These are phyloP conservation scores for Lumnitzera racemosa DNA, from an alignment of 345 rosid species.

Conservation along the genomic window DNA sequence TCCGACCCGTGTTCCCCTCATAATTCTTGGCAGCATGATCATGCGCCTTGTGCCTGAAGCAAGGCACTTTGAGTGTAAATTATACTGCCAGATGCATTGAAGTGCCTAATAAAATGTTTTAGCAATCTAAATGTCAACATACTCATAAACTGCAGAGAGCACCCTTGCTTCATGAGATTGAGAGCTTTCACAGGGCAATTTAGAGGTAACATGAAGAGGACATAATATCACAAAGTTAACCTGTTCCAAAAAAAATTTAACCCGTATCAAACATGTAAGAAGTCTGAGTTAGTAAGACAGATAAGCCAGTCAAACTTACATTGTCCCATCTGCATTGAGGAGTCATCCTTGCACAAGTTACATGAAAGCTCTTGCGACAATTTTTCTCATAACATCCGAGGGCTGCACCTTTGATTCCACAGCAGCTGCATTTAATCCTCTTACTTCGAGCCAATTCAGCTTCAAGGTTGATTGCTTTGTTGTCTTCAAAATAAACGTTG, in stretches of 20 bases:
- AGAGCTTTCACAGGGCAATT: conserved; percentile 54
- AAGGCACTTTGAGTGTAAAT: neutral
- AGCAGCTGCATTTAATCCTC: conserved; percentile 67
- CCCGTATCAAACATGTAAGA: neutral
- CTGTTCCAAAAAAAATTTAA: conserved; percentile 26
- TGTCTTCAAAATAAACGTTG: conserved; percentile 70
- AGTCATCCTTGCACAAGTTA: conserved; percentile 16
- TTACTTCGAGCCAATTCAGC: conserved; percentile 77
- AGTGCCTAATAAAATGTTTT: neutral
- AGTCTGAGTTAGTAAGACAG: conserved; percentile 1
- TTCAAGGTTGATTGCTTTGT: conserved; percentile 66
- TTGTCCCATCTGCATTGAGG: conserved; percentile 84
- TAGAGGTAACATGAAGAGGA: conserved; percentile 61
- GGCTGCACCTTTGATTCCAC: conserved; percentile 91
- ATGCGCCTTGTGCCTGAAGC: neutral
- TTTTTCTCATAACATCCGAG: conserved; percentile 81
- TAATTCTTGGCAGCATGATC: conserved; percentile 23
- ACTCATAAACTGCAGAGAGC: conserved; percentile 36
- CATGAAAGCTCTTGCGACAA: conserved; percentile 24
- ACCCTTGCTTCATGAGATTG: conserved; percentile 23
- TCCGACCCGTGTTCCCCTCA: conserved; percentile 14
- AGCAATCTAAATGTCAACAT: conserved; percentile 8
- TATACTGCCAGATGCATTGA: neutral
- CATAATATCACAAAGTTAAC: conserved; percentile 82
- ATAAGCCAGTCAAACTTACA: conserved; percentile 35